Evolutionary conservation across 345 rosid genomes (phyloP).

Genomic region (Lepidium didymum): DNA sequence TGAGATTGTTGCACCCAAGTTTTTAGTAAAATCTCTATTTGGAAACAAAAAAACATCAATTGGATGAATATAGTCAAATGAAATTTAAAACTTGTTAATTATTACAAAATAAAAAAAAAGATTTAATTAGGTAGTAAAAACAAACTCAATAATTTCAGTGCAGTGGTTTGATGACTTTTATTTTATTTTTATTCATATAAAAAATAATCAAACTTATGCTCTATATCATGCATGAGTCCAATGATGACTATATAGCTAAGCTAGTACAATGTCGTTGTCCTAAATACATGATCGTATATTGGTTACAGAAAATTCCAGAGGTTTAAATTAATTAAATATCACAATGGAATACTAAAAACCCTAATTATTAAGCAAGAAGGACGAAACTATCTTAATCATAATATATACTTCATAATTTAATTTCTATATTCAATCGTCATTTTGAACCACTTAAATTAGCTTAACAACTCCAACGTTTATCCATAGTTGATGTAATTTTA

Average conservation of each 20-base stretch:
- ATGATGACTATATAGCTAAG: neutral
- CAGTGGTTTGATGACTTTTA: no score
- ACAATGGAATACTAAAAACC: neutral
- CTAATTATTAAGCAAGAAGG: constrained; percentile 8
- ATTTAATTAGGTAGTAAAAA: neutral
- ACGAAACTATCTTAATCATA: constrained; percentile 16
- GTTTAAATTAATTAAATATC: neutral
- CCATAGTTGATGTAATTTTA: neutral
- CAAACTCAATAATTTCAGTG: no score
- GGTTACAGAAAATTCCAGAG: constrained; percentile 20
- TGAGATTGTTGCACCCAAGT: no score
- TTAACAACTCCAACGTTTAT: constrained; percentile 6
- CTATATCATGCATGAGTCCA: neutral
- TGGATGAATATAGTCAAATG: neutral
- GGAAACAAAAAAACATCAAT: neutral
- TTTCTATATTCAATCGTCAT: neutral
- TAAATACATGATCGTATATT: neutral
- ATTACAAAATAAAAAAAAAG: neutral
- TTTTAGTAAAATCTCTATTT: neutral
- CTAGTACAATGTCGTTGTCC: constrained; percentile 28
- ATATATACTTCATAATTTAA: neutral
- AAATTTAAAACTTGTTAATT: neutral
- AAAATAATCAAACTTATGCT: neutral
- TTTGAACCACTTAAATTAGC: neutral
- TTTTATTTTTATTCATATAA: neutral